These are phyloP conservation scores for Corymbia maculata DNA, from an alignment of 345 rosid species.

Conservation along the genomic window DNA sequence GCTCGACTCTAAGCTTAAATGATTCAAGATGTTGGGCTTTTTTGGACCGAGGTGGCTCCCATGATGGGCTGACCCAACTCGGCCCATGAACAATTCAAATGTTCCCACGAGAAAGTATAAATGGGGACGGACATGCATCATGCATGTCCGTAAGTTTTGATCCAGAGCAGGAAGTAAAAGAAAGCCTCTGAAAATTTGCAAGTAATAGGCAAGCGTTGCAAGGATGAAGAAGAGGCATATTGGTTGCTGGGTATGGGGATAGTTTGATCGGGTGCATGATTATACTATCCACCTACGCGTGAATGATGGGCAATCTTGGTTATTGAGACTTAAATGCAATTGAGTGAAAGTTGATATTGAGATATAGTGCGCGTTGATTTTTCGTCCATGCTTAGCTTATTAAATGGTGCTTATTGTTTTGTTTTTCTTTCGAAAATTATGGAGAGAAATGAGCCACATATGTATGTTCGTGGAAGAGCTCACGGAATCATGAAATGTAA, in stretches of 20 bases:
- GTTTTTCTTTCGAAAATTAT: background rate
- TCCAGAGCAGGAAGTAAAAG: background rate
- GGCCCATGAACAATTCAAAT: background rate
- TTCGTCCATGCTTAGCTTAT: background rate
- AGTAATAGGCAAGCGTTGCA: background rate
- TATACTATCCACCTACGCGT: background rate
- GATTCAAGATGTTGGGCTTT: background rate
- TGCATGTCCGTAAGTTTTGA: background rate
- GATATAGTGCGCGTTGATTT: too few relatives aligned
- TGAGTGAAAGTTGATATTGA: accelerated
- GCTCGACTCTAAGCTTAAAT: too few relatives aligned
- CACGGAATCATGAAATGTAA: too few relatives aligned
- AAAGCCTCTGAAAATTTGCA: background rate
- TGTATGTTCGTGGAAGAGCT: background rate
- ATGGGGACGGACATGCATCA: background rate
- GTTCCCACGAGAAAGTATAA: background rate
- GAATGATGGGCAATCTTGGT: background rate
- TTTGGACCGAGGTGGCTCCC: background rate
- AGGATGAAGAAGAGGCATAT: background rate
- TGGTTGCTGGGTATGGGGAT: background rate
- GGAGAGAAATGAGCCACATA: accelerated
- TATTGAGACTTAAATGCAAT: too few relatives aligned
- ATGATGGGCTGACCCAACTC: background rate
- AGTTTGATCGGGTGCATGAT: background rate
- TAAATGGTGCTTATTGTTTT: background rate